A percentile compares a stretch with the other conserved stretches of the same genome.
Conservation (phyloP, 257 asterid genomes). For the Gentiana dahurica region DNA sequence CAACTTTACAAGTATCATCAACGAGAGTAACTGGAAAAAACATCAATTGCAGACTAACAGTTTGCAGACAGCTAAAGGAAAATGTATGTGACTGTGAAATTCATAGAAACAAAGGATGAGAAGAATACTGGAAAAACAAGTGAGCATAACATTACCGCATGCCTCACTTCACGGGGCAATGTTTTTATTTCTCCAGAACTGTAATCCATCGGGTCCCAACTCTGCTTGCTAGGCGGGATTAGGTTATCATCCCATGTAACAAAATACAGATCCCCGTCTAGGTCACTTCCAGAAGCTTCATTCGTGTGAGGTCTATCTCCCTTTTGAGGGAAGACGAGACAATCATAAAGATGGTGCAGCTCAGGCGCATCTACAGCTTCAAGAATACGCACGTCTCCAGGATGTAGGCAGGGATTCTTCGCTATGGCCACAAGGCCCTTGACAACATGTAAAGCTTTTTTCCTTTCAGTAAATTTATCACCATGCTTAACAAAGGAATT, state of each 20-base stretch:
- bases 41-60: not conserved
- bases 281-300: conserved; percentile 97
- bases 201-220: conserved; percentile 87
- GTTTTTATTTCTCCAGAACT: conserved; percentile 34
- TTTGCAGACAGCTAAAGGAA: not conserved
- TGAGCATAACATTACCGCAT: conserved; percentile 29
- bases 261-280: conserved; percentile 87
- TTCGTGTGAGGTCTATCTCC: conserved; percentile 88
- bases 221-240: conserved; percentile 72
- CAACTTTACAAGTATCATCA: not conserved
- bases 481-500: conserved; percentile 69
- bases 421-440: conserved; percentile 70
- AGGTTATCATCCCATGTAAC: conserved; percentile 94
- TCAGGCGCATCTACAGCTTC: conserved; percentile 69
- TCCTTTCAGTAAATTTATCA: conserved; percentile 35
- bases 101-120: not conserved
- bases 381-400: conserved; percentile 85
- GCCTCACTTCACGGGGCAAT: conserved; percentile 43
- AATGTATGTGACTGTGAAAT: not conserved
- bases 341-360: conserved; percentile 59
- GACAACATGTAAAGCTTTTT: conserved; percentile 43
- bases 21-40: not conserved
- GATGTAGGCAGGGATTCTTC: conserved; percentile 94
- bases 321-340: conserved; percentile 81
- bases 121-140: conserved; percentile 1